Conservation (phyloP, 2,329 filamentous ascomycete species). For the Pestalotiopsis sp. region DNA sequence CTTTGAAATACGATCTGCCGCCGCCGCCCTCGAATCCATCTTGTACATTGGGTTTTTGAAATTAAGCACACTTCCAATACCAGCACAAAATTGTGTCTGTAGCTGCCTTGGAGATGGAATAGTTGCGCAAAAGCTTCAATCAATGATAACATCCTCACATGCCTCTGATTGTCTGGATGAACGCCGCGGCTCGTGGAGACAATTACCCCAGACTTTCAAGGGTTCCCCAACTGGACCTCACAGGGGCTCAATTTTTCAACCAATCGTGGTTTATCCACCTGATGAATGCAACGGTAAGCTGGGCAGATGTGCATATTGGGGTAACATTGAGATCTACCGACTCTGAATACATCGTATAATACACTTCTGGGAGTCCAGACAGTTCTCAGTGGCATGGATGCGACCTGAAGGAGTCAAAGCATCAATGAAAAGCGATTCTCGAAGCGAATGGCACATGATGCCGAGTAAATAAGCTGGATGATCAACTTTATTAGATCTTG, state of each 20-base stretch:
- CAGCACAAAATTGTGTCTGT: no score
- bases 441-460: conserved; percentile 2
- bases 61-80: no score
- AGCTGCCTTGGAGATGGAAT: no score
- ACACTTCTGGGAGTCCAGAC: neutral
- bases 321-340: conserved; percentile 3
- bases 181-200: conserved; percentile 2
- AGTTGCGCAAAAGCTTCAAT: neutral
- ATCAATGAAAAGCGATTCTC: neutral
- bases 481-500: neutral
- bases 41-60: no score
- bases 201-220: conserved; percentile 2
- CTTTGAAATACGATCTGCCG: no score
- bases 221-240: neutral
- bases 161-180: neutral
- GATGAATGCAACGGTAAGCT: neutral
- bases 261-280: conserved; percentile 2
- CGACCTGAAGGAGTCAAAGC: neutral
- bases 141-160: conserved; percentile 9
- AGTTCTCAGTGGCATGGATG: neutral
- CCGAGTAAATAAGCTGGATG: neutral
- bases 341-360: neutral
- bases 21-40: no score
- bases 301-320: neutral
- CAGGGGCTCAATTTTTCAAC: neutral